These are phyloP conservation scores for Boletellus sp. DNA, from an alignment of 1,284 basidiomycete genomes.

Conservation along the genomic window DNA sequence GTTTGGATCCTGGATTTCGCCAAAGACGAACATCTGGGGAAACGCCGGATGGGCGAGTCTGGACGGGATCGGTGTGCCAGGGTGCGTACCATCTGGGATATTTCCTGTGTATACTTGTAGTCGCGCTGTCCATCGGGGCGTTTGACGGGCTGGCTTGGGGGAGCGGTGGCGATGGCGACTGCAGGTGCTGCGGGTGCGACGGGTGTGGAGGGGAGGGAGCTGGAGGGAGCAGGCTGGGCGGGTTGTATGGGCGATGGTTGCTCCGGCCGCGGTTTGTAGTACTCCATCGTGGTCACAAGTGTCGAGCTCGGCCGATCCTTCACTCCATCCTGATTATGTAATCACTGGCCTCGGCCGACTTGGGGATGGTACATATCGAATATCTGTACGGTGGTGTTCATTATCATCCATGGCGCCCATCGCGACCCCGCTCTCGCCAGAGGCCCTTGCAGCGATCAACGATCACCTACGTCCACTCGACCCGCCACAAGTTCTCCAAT, in stretches of 20 bases:
- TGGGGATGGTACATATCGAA: too few species aligned
- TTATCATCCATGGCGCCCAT: constrained; percentile 32
- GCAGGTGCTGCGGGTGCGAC: constrained; percentile 11
- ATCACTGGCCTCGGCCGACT: too few species aligned
- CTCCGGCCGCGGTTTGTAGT: constrained; percentile 29
- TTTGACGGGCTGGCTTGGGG: constrained; percentile 15
- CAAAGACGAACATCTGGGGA: constrained; percentile 91
- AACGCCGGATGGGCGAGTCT: background rate
- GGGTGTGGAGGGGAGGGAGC: constrained; percentile 23
- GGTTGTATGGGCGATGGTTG: constrained; percentile 24
- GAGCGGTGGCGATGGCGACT: constrained; percentile 6
- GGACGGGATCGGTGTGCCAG: background rate
- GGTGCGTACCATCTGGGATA: constrained; percentile 71
- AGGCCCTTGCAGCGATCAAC: constrained; percentile 70
- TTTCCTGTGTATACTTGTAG: constrained; percentile 72
- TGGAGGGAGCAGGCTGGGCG: constrained; percentile 10
- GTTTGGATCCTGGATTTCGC: constrained; percentile 88
- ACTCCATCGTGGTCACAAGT: constrained; percentile 19
- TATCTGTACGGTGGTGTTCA: too few species aligned
- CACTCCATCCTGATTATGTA: too few species aligned
- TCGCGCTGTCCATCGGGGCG: constrained; percentile 38
- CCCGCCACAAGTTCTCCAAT: constrained; percentile 79
- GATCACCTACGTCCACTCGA: constrained; percentile 59
- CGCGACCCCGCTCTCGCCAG: constrained; percentile 57
- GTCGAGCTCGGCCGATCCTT: background rate